Evolutionary conservation across 140 eudicot species (phyloP).

Genomic region (Erigeron philadelphicus): DNA sequence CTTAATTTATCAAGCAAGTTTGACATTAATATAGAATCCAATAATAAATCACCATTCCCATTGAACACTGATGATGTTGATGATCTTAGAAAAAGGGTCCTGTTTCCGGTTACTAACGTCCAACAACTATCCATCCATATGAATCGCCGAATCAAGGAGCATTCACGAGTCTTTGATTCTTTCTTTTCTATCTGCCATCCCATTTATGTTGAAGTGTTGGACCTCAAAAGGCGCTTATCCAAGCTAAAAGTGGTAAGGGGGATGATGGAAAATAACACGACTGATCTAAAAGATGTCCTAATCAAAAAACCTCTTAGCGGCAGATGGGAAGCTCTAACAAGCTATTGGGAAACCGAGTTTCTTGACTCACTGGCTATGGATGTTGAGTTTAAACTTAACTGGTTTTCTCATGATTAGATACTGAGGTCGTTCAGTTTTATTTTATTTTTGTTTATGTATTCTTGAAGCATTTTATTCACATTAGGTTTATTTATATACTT

Average conservation of each 20-base stretch:
- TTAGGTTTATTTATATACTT: too few species aligned
- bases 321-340: not conserved
- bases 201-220: not conserved
- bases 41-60: not conserved
- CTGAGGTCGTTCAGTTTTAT: not conserved
- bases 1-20: not conserved
- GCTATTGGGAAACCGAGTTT: not conserved
- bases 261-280: not conserved
- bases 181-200: not conserved
- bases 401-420: not conserved
- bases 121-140: not conserved
- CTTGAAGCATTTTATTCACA: too few species aligned
- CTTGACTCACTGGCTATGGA: not conserved
- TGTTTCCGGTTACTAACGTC: not conserved
- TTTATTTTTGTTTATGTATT: too few species aligned
- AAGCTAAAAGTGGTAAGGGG: not conserved
- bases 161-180: not conserved
- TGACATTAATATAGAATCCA: not conserved
- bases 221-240: too few species aligned
- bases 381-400: not conserved
- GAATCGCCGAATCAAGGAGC: not conserved
- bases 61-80: not conserved
- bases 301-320: not conserved
- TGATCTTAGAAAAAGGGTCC: not conserved
- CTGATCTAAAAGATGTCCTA: not conserved